phyloP scores from a whole-genome alignment of 192 early-diverging fungal species.

The Pilobolus umbonatus region DNA sequence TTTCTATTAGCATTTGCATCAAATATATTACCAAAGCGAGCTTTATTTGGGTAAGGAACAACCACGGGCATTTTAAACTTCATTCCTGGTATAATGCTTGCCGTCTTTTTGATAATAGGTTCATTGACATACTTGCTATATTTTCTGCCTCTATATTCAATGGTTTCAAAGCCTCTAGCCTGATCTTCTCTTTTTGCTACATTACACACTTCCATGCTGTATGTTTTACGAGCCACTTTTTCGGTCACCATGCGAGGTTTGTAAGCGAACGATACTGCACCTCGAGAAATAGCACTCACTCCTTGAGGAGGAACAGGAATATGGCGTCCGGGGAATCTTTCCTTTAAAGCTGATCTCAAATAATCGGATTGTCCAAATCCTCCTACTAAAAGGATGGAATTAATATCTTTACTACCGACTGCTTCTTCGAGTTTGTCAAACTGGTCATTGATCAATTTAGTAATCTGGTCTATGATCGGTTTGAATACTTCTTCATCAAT shows the following conservation, averaged over 20 bases:
- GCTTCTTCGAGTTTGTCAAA: background rate
- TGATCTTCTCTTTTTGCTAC: background rate
- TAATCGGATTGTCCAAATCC: conserved; percentile 51
- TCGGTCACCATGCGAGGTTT: conserved; percentile 42
- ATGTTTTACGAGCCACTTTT: conserved; percentile 40
- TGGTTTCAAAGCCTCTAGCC: background rate
- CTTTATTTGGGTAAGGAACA: background rate
- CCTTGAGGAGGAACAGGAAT: conserved; percentile 39
- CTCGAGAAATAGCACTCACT: conserved; percentile 43
- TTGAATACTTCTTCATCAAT: background rate
- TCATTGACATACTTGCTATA: background rate
- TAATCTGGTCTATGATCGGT: background rate
- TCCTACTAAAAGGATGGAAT: conserved; percentile 48
- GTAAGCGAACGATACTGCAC: conserved; percentile 47
- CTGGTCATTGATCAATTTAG: background rate
- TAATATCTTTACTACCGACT: background rate
- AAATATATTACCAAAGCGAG: background rate
- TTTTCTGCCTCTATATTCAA: background rate
- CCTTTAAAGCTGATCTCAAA: conserved; percentile 36
- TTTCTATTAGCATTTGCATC: too few species aligned
- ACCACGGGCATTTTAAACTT: background rate
- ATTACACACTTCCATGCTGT: conserved; percentile 37
- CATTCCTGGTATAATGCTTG: background rate
- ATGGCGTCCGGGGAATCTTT: conserved; percentile 24
- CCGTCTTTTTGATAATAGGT: background rate